phyloP scores from a whole-genome alignment of 2,329 filamentous ascomycete species.

The Talaromyces sp. region DNA sequence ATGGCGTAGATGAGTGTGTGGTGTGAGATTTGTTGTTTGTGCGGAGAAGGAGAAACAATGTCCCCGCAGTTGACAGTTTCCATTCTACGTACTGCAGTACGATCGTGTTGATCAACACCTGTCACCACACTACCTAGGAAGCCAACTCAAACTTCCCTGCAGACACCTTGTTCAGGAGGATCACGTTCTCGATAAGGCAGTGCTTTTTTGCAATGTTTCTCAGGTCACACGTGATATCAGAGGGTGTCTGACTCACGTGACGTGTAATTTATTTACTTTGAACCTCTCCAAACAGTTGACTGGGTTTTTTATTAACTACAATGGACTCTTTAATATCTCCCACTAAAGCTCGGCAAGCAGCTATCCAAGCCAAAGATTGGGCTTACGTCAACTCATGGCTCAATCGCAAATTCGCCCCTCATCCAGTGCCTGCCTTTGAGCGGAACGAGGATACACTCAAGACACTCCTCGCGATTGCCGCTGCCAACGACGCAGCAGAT shows the following conservation, averaged over 20 bases:
- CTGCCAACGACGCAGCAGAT: slow-evolving; percentile 68
- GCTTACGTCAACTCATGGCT: slow-evolving; percentile 83
- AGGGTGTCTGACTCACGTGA: too few species aligned
- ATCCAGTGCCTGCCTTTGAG: slow-evolving; percentile 70
- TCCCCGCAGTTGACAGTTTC: slow-evolving; percentile 6
- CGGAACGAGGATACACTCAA: slow-evolving; percentile 80
- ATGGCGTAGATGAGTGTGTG: background rate
- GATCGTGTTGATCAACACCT: too few species aligned
- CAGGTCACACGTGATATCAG: too few species aligned
- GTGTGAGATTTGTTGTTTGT: slow-evolving; percentile 7
- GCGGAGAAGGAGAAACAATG: slow-evolving; percentile 20
- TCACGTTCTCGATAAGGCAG: too few species aligned
- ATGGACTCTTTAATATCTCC: slow-evolving; percentile 54
- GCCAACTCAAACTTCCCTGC: too few species aligned
- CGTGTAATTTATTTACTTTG: background rate
- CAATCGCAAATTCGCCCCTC: slow-evolving; percentile 62
- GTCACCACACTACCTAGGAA: too few species aligned
- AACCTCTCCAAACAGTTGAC: background rate
- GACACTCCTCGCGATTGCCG: slow-evolving; percentile 68
- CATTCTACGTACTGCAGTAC: background rate
- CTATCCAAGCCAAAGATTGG: slow-evolving; percentile 86
- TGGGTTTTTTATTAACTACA: background rate
- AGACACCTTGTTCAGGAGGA: too few species aligned
- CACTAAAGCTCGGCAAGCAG: slow-evolving; percentile 67
- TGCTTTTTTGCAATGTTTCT: too few species aligned